Percentiles rank a stretch among this genome's conserved stretches.
Evolutionary conservation across 1,284 basidiomycete species (phyloP).

Genomic region (Puccinia horiana): DNA sequence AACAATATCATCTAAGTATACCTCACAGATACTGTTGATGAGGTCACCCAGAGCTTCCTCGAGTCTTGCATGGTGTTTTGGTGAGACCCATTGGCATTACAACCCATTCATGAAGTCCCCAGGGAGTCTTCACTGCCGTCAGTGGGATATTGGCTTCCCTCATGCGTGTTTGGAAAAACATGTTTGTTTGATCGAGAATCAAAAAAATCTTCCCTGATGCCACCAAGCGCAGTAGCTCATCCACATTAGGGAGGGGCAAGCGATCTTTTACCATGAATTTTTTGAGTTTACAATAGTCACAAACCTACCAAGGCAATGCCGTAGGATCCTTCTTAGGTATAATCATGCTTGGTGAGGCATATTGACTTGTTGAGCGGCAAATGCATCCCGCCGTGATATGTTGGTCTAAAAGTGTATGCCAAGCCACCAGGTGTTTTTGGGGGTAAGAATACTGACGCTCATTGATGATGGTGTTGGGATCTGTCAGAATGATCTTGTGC

Average conservation of each 20-base stretch:
- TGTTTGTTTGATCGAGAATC: constrained; percentile 62
- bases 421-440: not conserved
- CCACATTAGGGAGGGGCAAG: constrained; percentile 48
- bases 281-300: constrained; percentile 37
- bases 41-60: constrained; percentile 54
- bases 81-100: constrained; percentile 60
- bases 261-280: constrained; percentile 50
- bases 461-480: not conserved
- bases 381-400: constrained; percentile 10
- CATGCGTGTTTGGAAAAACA: constrained; percentile 61
- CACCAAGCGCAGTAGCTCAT: constrained; percentile 37
- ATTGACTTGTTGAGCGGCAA: constrained; percentile 7
- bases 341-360: constrained; percentile 22
- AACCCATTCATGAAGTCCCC: constrained; percentile 61
- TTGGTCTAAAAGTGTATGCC: not conserved
- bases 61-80: constrained; percentile 60
- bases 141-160: constrained; percentile 59
- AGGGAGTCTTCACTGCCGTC: constrained; percentile 61
- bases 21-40: constrained; percentile 60
- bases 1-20: constrained; percentile 63
- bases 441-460: constrained; percentile 11
- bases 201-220: constrained; percentile 55
- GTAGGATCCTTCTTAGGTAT: constrained; percentile 18
- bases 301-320: not conserved
- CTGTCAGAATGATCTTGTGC: constrained; percentile 11